phyloP scores from a whole-genome alignment of 2,329 filamentous ascomycete species.

The Penicillium olsonii region DNA sequence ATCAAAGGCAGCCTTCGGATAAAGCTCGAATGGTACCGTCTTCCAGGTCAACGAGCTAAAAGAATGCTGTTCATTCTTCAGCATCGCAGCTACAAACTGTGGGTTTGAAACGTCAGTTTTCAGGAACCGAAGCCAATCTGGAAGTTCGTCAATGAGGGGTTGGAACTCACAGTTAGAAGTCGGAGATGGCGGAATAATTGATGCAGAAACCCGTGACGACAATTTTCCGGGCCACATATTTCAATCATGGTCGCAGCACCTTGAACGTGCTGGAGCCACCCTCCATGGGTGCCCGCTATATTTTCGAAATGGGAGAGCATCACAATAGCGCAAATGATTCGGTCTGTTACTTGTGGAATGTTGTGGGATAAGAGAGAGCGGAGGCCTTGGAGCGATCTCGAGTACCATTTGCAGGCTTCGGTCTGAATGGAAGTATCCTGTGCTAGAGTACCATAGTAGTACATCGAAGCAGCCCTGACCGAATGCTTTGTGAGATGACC shows the following conservation, averaged over 20 bases:
- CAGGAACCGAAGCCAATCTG: no score
- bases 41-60: conserved; percentile 7
- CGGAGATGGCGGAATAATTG: conserved; percentile 11
- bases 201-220: conserved; percentile 9
- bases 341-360: background rate
- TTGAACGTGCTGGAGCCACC: conserved; percentile 12
- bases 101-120: background rate
- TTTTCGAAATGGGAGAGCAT: conserved; percentile 13
- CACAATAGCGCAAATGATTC: conserved; percentile 7
- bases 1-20: conserved; percentile 10
- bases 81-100: conserved; percentile 9
- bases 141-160: no score
- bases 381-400: conserved; percentile 2
- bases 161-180: conserved; percentile 4
- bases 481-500: background rate
- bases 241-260: conserved; percentile 9
- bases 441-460: conserved; percentile 10
- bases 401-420: conserved; percentile 12
- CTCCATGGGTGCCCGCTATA: conserved; percentile 3
- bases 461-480: conserved; percentile 8
- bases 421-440: conserved; percentile 7
- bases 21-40: conserved; percentile 3
- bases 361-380: conserved; percentile 2
- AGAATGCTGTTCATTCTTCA: conserved; percentile 6
- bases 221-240: background rate